phyloP scores from a whole-genome alignment of 2,329 filamentous ascomycete species.

The Allantophomopsis cytisporea region DNA sequence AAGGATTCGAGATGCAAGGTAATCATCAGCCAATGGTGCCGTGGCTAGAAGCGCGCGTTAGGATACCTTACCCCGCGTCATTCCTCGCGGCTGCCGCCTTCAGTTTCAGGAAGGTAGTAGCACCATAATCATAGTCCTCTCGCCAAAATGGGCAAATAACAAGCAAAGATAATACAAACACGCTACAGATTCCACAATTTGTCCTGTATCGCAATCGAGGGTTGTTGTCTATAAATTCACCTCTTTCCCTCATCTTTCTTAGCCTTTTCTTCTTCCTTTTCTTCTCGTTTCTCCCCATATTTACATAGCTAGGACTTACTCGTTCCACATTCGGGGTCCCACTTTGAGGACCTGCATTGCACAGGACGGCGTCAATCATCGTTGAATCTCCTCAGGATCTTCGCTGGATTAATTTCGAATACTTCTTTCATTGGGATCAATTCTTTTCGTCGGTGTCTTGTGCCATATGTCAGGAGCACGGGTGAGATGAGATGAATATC shows the following conservation, averaged over 20 bases:
- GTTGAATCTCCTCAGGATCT: slow-evolving; percentile 19
- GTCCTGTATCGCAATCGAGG: too few relatives aligned
- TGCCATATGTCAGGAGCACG: slow-evolving; percentile 12
- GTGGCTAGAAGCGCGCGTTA: too few relatives aligned
- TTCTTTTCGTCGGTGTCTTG: slow-evolving; percentile 22
- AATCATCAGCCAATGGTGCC: too few relatives aligned
- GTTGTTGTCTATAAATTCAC: not conserved
- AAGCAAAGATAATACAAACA: too few relatives aligned
- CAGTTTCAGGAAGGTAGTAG: too few relatives aligned
- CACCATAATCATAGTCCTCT: too few relatives aligned
- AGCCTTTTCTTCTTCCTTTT: slow-evolving; percentile 11
- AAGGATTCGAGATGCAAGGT: too few relatives aligned
- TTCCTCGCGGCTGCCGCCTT: too few relatives aligned
- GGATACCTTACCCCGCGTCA: too few relatives aligned
- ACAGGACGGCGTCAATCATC: slow-evolving; percentile 35
- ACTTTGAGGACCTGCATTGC: slow-evolving; percentile 36
- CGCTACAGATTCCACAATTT: too few relatives aligned
- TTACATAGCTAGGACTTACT: slow-evolving; percentile 19
- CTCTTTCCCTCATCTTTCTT: slow-evolving; percentile 4
- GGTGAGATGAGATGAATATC: too few relatives aligned
- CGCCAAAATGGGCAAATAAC: too few relatives aligned
- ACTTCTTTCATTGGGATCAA: slow-evolving; percentile 4
- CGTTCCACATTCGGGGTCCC: slow-evolving; percentile 15
- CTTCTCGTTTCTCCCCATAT: slow-evolving; percentile 21
- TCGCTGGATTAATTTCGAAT: slow-evolving; percentile 21